Evolutionary conservation across 208 protist species (phyloP), one percentile per base, ranked within the genome.

Genomic region (Wallacemonas rigidus): DNA sequence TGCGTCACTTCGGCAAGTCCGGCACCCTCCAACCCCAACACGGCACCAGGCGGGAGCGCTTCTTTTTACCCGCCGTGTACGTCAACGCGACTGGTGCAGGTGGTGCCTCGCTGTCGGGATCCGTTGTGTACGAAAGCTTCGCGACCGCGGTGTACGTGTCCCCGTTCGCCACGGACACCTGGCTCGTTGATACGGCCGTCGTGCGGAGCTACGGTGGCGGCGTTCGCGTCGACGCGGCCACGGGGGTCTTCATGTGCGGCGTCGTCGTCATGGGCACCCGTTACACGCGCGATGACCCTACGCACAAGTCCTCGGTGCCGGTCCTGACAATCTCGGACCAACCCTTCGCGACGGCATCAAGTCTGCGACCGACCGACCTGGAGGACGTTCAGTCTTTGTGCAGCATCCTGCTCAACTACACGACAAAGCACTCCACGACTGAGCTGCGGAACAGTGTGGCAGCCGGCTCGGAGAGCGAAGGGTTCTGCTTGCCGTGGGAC

Each of bases 391-490:
- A 65, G 11, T 86, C 81, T 3, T 1, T 86, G 56, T 86, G 81
- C 67, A 77, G 81, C 47, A 54, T 86, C 2, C 43, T 81, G 26
- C 26, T 75, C 1, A 86, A 86, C 71, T 43, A 75, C 41, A 82
- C 68, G 7, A 40, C 2, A 40, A 54, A 39, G 11, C 26, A 35
- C 0, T 65, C 43, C 43, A 64, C 43, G 4, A 55, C 40, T 53
- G 2, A 15, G 40, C 8, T 71, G 35, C 65, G 60, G 17, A 71
- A 72, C 39, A 58, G 69, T 14, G 69, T 79, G 1, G 80, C 60
- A 2, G 75, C 68, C 12, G 81, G 81, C 5, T 86, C 81, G 50
- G 81, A 82, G n/a, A 80, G 81, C 50, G 81, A 86, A 39, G 81
- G 81, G 6, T 76, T 86, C 14, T 86, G 81, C 54, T 14, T 82